Percentiles rank a stretch among this genome's conserved stretches.
These are phyloP conservation scores for Mycogone perniciosa DNA, from an alignment of 2,329 filamentous ascomycete species.

Conservation along the genomic window DNA sequence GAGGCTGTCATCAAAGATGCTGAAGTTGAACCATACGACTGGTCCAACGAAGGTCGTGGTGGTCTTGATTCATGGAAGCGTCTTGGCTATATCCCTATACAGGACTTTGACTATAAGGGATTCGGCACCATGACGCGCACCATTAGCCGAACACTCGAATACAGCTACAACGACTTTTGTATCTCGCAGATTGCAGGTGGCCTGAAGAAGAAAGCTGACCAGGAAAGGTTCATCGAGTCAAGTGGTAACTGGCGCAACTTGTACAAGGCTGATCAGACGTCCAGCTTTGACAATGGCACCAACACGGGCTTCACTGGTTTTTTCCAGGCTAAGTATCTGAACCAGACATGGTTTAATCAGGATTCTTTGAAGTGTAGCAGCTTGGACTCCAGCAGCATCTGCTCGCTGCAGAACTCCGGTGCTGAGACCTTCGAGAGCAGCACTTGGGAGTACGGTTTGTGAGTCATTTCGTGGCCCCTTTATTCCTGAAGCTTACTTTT, in stretches of 20 bases:
- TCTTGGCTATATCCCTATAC: conserved; percentile 63
- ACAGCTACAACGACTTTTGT: conserved; percentile 71
- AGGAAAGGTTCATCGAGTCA: conserved; percentile 52
- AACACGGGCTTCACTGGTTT: conserved; percentile 64
- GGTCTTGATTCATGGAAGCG: conserved; percentile 66
- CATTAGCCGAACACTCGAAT: conserved; percentile 68
- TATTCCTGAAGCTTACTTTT: not conserved
- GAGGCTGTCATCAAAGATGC: conserved; percentile 67
- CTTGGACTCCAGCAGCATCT: conserved; percentile 48
- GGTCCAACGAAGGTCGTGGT: conserved; percentile 64
- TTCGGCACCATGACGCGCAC: conserved; percentile 65
- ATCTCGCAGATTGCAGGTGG: conserved; percentile 56
- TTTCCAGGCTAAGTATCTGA: conserved; percentile 61
- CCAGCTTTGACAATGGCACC: conserved; percentile 42
- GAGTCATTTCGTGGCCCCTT: conserved; percentile 19
- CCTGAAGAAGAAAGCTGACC: conserved; percentile 48
- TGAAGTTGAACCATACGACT: conserved; percentile 62
- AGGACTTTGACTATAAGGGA: conserved; percentile 60
- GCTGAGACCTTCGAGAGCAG: conserved; percentile 68
- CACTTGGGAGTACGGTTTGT: conserved; percentile 69
- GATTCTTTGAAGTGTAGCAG: conserved; percentile 59
- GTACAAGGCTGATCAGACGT: conserved; percentile 54
- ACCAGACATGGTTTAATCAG: conserved; percentile 62
- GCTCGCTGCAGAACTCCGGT: conserved; percentile 53
- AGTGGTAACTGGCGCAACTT: conserved; percentile 63